These are phyloP conservation scores for Aspergillus cavernicola DNA, from an alignment of 495 filamentous ascomycete species.

Conservation along the genomic window DNA sequence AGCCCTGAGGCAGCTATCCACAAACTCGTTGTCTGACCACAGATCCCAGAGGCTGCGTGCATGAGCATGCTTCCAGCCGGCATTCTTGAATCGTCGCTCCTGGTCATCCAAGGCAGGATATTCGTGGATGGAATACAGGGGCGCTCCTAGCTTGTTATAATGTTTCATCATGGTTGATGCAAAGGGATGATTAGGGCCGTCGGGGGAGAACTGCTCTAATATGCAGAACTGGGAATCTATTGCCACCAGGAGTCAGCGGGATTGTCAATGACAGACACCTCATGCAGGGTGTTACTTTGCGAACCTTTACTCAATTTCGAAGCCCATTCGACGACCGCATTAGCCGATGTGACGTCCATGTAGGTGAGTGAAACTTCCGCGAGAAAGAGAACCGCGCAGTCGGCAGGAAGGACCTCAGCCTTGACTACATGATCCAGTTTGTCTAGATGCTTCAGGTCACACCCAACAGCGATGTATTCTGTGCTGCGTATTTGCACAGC, in stretches of 20 bases:
- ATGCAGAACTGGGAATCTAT: slow-evolving; percentile 66
- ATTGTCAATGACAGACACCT: not conserved
- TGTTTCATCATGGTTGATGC: slow-evolving; percentile 82
- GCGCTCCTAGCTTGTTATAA: slow-evolving; percentile 76
- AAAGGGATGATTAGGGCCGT: slow-evolving; percentile 75
- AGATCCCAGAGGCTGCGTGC: slow-evolving; percentile 71
- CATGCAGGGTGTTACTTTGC: not conserved
- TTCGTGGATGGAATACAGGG: slow-evolving; percentile 63
- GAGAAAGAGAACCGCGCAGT: slow-evolving; percentile 67
- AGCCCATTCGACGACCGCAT: slow-evolving; percentile 70
- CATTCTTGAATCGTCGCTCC: slow-evolving; percentile 56
- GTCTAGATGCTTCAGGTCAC: slow-evolving; percentile 67
- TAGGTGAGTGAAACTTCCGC: slow-evolving; percentile 91
- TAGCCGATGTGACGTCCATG: slow-evolving; percentile 73
- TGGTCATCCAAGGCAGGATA: slow-evolving; percentile 67
- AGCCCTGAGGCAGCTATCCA: slow-evolving; percentile 51
- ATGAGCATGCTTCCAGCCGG: slow-evolving; percentile 60
- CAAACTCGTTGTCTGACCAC: slow-evolving; percentile 65
- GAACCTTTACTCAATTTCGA: slow-evolving; percentile 59
- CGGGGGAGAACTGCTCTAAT: slow-evolving; percentile 83
- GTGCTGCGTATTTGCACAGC: slow-evolving; percentile 58
- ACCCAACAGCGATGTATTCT: slow-evolving; percentile 75
- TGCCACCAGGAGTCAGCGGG: not conserved
- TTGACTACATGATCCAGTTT: slow-evolving; percentile 55
- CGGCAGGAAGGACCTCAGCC: slow-evolving; percentile 47